These are phyloP conservation scores for Phyllosticta citribraziliensis DNA, from an alignment of 2,329 filamentous ascomycete species.

Conservation along the genomic window DNA sequence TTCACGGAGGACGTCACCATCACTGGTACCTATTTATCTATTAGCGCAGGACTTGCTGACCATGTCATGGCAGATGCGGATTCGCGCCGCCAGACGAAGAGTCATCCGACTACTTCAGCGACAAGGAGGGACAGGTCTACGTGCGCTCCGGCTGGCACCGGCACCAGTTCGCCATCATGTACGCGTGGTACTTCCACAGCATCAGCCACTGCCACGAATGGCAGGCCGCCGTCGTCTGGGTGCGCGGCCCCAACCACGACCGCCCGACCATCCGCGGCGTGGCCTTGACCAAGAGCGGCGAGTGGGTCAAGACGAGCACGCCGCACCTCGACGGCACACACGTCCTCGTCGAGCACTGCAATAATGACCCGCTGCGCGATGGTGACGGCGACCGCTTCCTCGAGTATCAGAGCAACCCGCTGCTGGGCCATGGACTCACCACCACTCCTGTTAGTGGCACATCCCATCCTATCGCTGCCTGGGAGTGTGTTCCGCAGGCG, in stretches of 20 bases:
- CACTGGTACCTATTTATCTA: too few species aligned
- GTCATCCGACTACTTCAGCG: conserved; percentile 17
- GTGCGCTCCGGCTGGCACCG: conserved; percentile 22
- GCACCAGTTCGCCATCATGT: conserved; percentile 31
- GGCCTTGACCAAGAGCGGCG: conserved; percentile 30
- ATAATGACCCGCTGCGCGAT: conserved; percentile 21
- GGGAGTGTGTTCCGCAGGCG: conserved; percentile 31
- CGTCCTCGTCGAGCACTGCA: conserved; percentile 27
- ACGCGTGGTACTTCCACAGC: conserved; percentile 37
- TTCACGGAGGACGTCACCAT: not conserved
- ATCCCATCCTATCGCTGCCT: conserved; percentile 29
- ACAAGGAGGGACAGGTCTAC: conserved; percentile 30
- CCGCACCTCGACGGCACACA: conserved; percentile 16
- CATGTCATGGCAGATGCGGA: not conserved
- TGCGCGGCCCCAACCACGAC: conserved; percentile 17
- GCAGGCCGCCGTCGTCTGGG: conserved; percentile 28
- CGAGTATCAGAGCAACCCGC: conserved; percentile 24
- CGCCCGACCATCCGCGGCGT: conserved; percentile 27
- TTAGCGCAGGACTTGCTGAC: not conserved
- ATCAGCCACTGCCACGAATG: conserved; percentile 34
- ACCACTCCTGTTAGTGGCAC: not conserved
- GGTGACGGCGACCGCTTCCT: conserved; percentile 23
- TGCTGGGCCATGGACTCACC: conserved; percentile 17
- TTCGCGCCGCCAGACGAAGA: not conserved
- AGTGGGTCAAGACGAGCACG: conserved; percentile 19